These are phyloP conservation scores for Epichloe sylvatica DNA, from an alignment of 2,329 filamentous ascomycete genomes.

Conservation along the genomic window DNA sequence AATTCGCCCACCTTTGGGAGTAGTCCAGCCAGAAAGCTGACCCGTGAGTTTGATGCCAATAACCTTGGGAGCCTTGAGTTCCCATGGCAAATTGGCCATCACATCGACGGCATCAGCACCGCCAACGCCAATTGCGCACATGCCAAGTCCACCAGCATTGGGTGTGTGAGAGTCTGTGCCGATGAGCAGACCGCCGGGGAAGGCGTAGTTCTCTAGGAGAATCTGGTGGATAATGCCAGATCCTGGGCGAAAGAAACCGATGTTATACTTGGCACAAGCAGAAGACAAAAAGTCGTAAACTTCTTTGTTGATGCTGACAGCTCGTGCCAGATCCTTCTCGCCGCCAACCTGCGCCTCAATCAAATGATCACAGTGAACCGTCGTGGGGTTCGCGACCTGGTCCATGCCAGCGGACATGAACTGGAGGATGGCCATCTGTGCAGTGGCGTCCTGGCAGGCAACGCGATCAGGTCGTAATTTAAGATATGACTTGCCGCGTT, in stretches of 20 bases:
- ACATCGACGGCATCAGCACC: slow-evolving; percentile 98
- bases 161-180: slow-evolving; percentile 97
- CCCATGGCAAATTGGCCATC: slow-evolving; percentile 94
- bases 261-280: slow-evolving; percentile 98
- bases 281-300: slow-evolving; percentile 94
- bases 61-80: slow-evolving; percentile 92
- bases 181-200: slow-evolving; percentile 95
- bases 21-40: slow-evolving; percentile 74
- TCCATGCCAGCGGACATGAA: slow-evolving; percentile 99
- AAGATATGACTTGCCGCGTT: slow-evolving; percentile 90
- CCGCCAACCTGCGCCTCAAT: slow-evolving; percentile 95
- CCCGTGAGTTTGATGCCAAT: slow-evolving; percentile 95
- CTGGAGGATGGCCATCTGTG: slow-evolving; percentile 98
- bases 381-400: slow-evolving; percentile 82
- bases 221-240: slow-evolving; percentile 99
- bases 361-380: slow-evolving; percentile 97
- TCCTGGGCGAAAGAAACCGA: slow-evolving; percentile 97
- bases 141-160: slow-evolving; percentile 91
- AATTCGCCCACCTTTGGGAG: slow-evolving; percentile 64
- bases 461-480: slow-evolving; percentile 95
- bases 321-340: slow-evolving; percentile 82
- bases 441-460: slow-evolving; percentile 97
- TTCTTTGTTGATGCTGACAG: slow-evolving; percentile 92
- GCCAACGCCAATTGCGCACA: slow-evolving; percentile 90
- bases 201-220: slow-evolving; percentile 95